Evolutionary conservation across 2,329 filamentous ascomycete genomes (phyloP).

Genomic region (Neofusicoccum cordaticola): DNA sequence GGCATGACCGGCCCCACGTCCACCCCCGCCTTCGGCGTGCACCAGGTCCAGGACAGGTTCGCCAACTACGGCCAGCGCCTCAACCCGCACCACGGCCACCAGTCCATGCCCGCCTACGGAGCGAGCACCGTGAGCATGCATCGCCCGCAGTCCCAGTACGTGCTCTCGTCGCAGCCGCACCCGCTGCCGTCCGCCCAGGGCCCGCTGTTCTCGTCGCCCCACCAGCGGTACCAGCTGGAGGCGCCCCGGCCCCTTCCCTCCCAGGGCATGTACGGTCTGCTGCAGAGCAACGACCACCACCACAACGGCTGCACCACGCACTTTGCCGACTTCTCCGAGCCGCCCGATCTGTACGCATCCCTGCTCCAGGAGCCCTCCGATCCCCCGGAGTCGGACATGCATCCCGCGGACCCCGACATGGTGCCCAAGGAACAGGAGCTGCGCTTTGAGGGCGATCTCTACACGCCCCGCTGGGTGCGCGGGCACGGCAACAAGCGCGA

Average conservation of each 20-base stretch:
- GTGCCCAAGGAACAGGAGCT: constrained; percentile 72
- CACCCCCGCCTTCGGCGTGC: constrained; percentile 57
- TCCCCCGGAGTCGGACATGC: constrained; percentile 78
- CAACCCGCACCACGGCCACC: constrained; percentile 45
- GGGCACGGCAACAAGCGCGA: constrained; percentile 85
- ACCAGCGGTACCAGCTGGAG: constrained; percentile 53
- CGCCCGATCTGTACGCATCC: constrained; percentile 73
- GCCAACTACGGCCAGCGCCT: constrained; percentile 58
- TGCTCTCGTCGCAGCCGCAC: constrained; percentile 38
- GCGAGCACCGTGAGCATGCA: constrained; percentile 31
- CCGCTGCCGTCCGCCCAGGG: constrained; percentile 36
- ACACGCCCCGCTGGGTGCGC: constrained; percentile 80
- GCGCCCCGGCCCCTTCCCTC: constrained; percentile 61
- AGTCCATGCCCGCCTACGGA: constrained; percentile 39
- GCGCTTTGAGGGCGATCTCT: constrained; percentile 76
- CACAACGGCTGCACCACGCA: constrained; percentile 61
- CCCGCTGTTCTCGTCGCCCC: constrained; percentile 49
- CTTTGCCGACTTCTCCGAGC: constrained; percentile 70
- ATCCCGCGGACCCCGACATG: constrained; percentile 71
- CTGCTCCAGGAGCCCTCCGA: constrained; percentile 70
- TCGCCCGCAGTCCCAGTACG: constrained; percentile 33
- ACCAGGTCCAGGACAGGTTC: constrained; percentile 59
- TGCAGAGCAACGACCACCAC: constrained; percentile 71
- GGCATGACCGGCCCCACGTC: constrained; percentile 56
- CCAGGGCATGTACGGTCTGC: constrained; percentile 69